Percentiles rank a stretch among this genome's conserved stretches.
Conservation (phyloP, 116 monocot genomes). For the Iris pallida region DNA sequence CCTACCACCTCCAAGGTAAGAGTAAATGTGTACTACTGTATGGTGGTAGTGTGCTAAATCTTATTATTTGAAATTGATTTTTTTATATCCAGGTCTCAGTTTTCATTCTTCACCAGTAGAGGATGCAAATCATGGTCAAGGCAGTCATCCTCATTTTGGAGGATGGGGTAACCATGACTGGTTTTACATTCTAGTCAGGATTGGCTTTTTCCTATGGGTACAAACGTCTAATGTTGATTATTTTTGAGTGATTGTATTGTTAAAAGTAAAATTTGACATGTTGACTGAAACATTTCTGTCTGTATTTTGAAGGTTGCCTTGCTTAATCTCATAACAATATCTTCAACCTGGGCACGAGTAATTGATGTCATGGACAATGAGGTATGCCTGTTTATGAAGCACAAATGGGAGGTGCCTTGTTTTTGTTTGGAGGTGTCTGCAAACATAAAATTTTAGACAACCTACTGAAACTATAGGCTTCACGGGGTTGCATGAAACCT, state of each 20-base stretch:
- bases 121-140: constrained; percentile 16
- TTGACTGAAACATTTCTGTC: neutral
- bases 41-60: neutral
- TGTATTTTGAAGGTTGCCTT: constrained; percentile 70
- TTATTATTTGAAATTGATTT: neutral
- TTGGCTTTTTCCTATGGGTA: constrained; percentile 89
- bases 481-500: too few species aligned
- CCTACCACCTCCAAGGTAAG: constrained; percentile 37
- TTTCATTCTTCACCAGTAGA: constrained; percentile 22
- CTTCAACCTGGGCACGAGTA: constrained; percentile 95
- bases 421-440: neutral
- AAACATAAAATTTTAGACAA: too few species aligned
- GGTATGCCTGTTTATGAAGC: constrained; percentile 32
- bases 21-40: neutral
- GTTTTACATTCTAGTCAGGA: constrained; percentile 80
- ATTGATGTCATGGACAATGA: constrained; percentile 98
- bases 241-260: neutral
- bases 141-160: constrained; percentile 12
- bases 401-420: neutral
- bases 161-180: constrained; percentile 66
- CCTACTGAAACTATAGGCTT: too few species aligned
- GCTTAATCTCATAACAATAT: constrained; percentile 91
- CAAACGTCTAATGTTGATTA: constrained; percentile 6
- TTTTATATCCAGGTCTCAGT: constrained; percentile 20
- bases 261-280: neutral